Evolutionary conservation across 164 flowering plant genomes (phyloP).

Genomic region (Piper longum): DNA sequence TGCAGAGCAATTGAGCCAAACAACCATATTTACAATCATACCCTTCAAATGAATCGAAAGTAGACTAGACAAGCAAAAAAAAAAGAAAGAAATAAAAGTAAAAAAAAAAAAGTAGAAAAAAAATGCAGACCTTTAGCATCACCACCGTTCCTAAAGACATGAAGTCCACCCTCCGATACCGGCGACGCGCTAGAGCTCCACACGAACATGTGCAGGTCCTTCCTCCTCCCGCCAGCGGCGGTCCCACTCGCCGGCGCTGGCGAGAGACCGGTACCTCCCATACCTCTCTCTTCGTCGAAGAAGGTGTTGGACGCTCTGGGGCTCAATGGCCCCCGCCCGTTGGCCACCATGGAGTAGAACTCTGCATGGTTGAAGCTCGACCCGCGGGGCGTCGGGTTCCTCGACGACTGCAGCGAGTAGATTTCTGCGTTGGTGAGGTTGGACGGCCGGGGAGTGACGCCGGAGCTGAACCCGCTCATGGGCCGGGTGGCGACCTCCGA

Average conservation of each 20-base stretch:
- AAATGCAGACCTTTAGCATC: background rate
- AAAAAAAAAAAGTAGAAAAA: no score
- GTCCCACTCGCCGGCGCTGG: conserved; percentile 31
- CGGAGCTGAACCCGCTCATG: conserved; percentile 42
- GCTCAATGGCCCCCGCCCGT: conserved; percentile 16
- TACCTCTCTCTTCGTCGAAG: conserved; percentile 35
- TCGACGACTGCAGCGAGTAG: no score
- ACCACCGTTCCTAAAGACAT: conserved; percentile 44
- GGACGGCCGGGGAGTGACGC: conserved; percentile 1
- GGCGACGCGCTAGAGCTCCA: conserved; percentile 96
- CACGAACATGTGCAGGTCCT: conserved; percentile 94
- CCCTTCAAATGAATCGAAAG: no score
- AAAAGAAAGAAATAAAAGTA: no score
- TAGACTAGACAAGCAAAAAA: background rate
- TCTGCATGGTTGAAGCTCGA: no score
- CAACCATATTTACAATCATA: no score
- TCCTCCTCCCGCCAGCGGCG: conserved; percentile 33
- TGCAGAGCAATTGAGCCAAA: background rate
- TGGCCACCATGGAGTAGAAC: background rate
- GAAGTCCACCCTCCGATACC: conserved; percentile 72
- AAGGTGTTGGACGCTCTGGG: conserved; percentile 59
- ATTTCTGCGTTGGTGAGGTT: no score
- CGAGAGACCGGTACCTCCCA: conserved; percentile 20
- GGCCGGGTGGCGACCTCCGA: conserved; percentile 58
- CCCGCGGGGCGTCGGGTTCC: no score